Evolutionary conservation across 2,329 filamentous ascomycete genomes (phyloP), one percentile per base, ranked within the genome.

Genomic region (Kalmusia sp.): DNA sequence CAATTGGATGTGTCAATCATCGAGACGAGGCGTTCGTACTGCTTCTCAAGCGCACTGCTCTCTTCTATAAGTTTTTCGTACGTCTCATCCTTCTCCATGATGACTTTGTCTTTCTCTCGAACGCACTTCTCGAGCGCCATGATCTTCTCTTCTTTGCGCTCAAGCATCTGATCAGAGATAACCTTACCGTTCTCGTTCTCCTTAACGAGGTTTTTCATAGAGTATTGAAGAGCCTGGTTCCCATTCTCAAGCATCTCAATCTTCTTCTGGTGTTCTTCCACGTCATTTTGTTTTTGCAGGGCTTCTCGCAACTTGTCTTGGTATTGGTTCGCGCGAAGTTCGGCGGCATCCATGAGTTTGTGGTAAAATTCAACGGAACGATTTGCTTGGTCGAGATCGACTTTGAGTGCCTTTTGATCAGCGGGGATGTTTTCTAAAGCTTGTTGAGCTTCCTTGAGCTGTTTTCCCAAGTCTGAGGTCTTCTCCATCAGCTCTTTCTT

Each of bases 131-230:
- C 52, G 34, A 51, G 31, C 14, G 38, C 37, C 33, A 47, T 44
- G 4, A 51, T 8, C 45, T 49, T 37, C 9, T 21, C 28, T 14
- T 57, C 48, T 33, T 60, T 57, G 15, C 46, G 28, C 15, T 39
- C 39, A 15, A 54, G 27, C 7, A 17, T 28, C 9, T 39, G 50
- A 6, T 33, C 31, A 31, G 9, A 28, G 11, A 27, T 43, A 11
- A 28, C 25, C 9, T 4, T 31, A 12, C 15, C 39, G 17, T 14
- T 35, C 11, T 33, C 15, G 27, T 52, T 57, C 35, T 46, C 37
- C 24, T 48, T 14, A 21, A 11, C 24, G 21, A 56, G 40, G 25
- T 52, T 47, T 0, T 37, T 33, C 28, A 51, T 41, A 19, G 35
- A 35, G 30, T 55, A 41, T 21, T 49, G 27, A 2, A 48, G 27